These are phyloP conservation scores for Leccinum broughii DNA, from an alignment of 768 basidiomycete species.

Conservation along the genomic window DNA sequence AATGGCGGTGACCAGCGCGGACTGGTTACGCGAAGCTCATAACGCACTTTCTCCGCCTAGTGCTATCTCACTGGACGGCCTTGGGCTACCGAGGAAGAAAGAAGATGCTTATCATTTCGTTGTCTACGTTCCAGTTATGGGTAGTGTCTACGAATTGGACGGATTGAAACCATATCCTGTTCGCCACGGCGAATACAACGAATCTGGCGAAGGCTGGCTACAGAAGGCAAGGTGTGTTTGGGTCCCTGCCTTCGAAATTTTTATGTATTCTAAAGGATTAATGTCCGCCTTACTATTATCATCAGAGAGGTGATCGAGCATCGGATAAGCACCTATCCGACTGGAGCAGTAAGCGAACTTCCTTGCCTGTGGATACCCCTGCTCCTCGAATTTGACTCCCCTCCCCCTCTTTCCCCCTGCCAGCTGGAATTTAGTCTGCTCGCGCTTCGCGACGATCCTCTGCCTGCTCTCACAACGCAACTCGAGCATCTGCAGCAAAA, in stretches of 20 bases:
- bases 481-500: slow-evolving; percentile 49
- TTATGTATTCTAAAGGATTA: slow-evolving; percentile 13
- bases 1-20: slow-evolving; percentile 75
- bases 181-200: slow-evolving; percentile 72
- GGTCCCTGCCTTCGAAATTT: slow-evolving; percentile 2
- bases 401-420: slow-evolving; percentile 5
- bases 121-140: slow-evolving; percentile 85
- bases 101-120: slow-evolving; percentile 98
- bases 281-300: slow-evolving; percentile 14
- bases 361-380: slow-evolving; percentile 15
- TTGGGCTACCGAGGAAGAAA: slow-evolving; percentile 62
- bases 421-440: slow-evolving; percentile 93
- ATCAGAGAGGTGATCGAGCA: slow-evolving; percentile 78
- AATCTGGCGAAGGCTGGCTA: slow-evolving; percentile 79
- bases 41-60: slow-evolving; percentile 92
- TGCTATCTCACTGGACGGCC: slow-evolving; percentile 83
- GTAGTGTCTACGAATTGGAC: slow-evolving; percentile 89
- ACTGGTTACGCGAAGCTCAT: slow-evolving; percentile 82
- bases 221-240: slow-evolving; percentile 64
- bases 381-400: background rate
- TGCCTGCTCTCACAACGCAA: slow-evolving; percentile 65
- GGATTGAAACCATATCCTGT: slow-evolving; percentile 82
- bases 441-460: slow-evolving; percentile 79
- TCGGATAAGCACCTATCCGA: slow-evolving; percentile 88
- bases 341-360: slow-evolving; percentile 66